Evolutionary conservation across 2,329 filamentous ascomycete genomes (phyloP).

Genomic region (Colletotrichum sp.): DNA sequence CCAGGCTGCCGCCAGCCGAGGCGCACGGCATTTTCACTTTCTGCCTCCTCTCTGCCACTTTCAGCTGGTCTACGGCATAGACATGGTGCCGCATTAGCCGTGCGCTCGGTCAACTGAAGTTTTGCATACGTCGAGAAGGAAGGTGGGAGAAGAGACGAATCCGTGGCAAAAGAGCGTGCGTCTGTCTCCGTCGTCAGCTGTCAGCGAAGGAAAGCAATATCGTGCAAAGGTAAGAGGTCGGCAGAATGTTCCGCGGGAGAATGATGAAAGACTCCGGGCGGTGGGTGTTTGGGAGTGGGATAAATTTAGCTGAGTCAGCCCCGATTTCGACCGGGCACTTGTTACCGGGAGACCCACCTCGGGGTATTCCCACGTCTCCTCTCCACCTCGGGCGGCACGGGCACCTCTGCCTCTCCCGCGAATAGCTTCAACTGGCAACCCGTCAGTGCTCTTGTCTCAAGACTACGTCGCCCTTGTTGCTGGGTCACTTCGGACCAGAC

Average conservation of each 20-base stretch:
- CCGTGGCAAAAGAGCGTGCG: not conserved
- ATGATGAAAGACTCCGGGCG: not conserved
- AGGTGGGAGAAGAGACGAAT: not conserved
- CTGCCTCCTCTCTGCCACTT: too few species aligned
- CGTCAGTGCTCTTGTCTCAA: constrained; percentile 9
- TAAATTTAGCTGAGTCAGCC: constrained; percentile 7
- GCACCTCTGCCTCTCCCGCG: not conserved
- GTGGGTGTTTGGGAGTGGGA: not conserved
- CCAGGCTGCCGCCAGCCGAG: not conserved
- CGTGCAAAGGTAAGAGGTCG: not conserved
- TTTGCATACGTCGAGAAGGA: not conserved
- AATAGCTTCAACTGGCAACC: constrained; percentile 11
- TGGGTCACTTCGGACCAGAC: not conserved
- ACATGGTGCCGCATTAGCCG: not conserved
- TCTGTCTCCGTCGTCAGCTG: not conserved
- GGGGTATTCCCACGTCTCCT: too few species aligned
- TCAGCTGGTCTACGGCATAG: not conserved
- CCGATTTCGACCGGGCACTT: not conserved
- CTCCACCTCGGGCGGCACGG: too few species aligned
- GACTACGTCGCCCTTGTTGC: not conserved
- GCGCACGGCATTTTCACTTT: not conserved
- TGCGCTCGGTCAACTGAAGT: constrained; percentile 6
- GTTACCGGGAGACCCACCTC: not conserved
- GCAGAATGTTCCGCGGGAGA: not conserved
- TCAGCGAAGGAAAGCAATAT: constrained; percentile 16